These are phyloP conservation scores for Haberlea rhodopensis DNA, from an alignment of 257 asterid genomes.

Conservation along the genomic window DNA sequence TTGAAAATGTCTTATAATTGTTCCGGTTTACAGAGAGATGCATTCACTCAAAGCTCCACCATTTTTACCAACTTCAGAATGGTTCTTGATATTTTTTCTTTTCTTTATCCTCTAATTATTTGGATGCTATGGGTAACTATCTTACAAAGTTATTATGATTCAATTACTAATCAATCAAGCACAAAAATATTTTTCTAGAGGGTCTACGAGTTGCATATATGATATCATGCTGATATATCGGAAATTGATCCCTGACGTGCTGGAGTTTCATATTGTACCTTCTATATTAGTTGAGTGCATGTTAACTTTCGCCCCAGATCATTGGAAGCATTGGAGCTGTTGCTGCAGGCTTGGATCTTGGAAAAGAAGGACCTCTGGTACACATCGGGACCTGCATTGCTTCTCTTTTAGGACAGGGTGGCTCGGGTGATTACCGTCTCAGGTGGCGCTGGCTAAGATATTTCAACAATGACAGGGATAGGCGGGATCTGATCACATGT, in stretches of 20 bases:
- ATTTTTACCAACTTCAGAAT: constrained; percentile 13
- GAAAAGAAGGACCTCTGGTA: constrained; percentile 91
- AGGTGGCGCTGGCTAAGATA: constrained; percentile 87
- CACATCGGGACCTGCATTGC: constrained; percentile 87
- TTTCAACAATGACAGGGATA: constrained; percentile 86
- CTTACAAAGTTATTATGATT: no score
- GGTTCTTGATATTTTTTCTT: background rate
- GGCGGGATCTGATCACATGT: constrained; percentile 80
- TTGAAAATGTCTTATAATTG: background rate
- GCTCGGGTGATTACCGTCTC: constrained; percentile 67
- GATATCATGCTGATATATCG: background rate
- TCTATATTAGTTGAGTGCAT: constrained; percentile 23
- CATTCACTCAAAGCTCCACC: background rate
- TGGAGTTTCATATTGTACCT: constrained; percentile 16
- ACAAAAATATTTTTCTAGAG: background rate
- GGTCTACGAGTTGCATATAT: background rate
- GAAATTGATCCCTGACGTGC: constrained; percentile 17
- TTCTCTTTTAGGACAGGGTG: constrained; percentile 82
- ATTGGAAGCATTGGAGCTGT: constrained; percentile 94
- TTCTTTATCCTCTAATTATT: no score
- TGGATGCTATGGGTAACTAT: no score
- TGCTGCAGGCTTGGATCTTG: constrained; percentile 85
- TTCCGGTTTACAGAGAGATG: constrained; percentile 1
- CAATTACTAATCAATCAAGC: no score
- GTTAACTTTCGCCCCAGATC: constrained; percentile 44